phyloP scores from a whole-genome alignment of 768 basidiomycete species.

The Mycena vitilis region DNA sequence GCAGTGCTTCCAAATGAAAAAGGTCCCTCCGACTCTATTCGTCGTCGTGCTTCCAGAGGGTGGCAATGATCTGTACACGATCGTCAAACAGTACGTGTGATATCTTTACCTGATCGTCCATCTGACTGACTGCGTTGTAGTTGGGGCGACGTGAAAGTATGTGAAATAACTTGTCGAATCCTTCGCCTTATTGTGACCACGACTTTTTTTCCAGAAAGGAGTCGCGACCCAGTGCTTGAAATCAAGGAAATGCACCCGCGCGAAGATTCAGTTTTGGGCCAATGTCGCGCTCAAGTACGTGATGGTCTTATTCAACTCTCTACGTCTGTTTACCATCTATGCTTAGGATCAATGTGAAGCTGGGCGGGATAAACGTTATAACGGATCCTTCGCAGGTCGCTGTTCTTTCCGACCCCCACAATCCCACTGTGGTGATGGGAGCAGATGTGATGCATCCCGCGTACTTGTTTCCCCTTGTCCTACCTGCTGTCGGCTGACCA shows the following conservation, averaged over 20 bases:
- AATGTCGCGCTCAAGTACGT: constrained; percentile 84
- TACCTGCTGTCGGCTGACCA: constrained; percentile 69
- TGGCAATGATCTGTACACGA: constrained; percentile 78
- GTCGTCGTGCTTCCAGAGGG: constrained; percentile 80
- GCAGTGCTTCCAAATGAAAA: constrained; percentile 52
- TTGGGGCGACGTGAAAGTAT: constrained; percentile 75
- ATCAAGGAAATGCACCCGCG: constrained; percentile 68
- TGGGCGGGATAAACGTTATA: constrained; percentile 85
- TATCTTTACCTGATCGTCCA: neutral
- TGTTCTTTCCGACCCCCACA: constrained; percentile 72
- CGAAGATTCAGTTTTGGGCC: constrained; percentile 82
- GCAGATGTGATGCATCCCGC: constrained; percentile 44
- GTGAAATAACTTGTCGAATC: constrained; percentile 28
- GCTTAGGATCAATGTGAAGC: constrained; percentile 81
- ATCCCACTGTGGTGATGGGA: constrained; percentile 87
- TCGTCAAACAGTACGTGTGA: constrained; percentile 77
- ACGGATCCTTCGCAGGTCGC: constrained; percentile 74
- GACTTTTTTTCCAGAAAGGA: constrained; percentile 60
- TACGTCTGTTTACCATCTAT: constrained; percentile 12
- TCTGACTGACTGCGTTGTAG: constrained; percentile 46
- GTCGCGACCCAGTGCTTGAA: constrained; percentile 86
- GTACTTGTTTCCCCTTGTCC: constrained; percentile 14
- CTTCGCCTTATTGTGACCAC: neutral
- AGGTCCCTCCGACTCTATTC: constrained; percentile 59
- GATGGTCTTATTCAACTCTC: neutral